These are phyloP conservation scores for Populus pruinosa DNA, from an alignment of 345 rosid genomes.

Conservation along the genomic window DNA sequence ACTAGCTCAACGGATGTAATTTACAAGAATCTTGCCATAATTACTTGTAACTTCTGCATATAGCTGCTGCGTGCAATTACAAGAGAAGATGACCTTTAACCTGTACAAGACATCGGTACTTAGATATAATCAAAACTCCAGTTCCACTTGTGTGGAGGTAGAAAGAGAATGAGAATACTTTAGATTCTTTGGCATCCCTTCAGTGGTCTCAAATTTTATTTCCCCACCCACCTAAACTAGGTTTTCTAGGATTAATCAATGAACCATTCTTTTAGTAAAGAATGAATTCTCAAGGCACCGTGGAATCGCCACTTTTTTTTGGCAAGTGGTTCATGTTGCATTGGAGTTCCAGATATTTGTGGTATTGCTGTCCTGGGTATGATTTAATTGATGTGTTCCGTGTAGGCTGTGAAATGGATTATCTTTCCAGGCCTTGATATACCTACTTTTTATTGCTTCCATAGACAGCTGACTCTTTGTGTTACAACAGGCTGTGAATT, in stretches of 20 bases:
- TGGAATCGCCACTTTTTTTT: background rate
- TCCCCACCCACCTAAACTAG: background rate
- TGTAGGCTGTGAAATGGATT: background rate
- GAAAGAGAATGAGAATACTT: background rate
- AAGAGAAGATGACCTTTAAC: background rate
- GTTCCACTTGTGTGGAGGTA: background rate
- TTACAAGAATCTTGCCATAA: background rate
- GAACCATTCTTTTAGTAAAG: too few species aligned
- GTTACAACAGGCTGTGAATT: constrained; percentile 68
- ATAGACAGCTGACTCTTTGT: background rate
- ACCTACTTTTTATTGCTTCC: background rate
- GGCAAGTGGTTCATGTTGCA: background rate
- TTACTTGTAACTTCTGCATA: background rate
- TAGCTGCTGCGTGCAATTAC: background rate
- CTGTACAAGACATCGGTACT: background rate
- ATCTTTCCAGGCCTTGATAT: background rate
- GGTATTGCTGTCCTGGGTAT: background rate
- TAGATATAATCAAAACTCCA: background rate
- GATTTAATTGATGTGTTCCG: background rate
- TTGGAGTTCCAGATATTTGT: too few species aligned
- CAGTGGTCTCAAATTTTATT: background rate
- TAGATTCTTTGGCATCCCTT: background rate
- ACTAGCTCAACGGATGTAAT: background rate
- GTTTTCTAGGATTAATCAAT: background rate
- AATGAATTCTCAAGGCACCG: background rate